Percentiles rank a stretch among this genome's conserved stretches.
Conservation (phyloP, 139 green algal species). For the Coccomyxa sp. region DNA sequence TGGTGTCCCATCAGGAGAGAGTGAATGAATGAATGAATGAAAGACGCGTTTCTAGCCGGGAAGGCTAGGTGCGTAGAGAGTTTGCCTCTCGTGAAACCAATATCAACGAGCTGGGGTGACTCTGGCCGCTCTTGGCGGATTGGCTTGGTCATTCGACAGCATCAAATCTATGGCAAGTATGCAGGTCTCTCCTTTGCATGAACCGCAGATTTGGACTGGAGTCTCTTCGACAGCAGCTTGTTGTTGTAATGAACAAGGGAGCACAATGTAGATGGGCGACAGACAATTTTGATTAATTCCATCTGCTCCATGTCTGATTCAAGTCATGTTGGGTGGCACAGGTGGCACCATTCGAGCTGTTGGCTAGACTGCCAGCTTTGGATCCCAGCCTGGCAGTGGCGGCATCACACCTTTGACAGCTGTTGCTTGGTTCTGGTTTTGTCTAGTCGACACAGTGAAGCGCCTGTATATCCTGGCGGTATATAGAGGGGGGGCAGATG, state of each 20-base stretch:
- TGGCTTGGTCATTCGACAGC: no score
- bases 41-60: neutral
- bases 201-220: neutral
- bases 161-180: no score
- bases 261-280: neutral
- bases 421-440: no score
- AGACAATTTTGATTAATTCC: neutral
- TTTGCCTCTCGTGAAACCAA: neutral
- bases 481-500: no score
- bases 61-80: neutral
- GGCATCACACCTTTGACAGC: no score
- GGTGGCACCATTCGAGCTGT: constrained; percentile 57
- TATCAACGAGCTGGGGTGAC: neutral
- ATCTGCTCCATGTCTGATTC: neutral
- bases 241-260: neutral
- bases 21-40: neutral
- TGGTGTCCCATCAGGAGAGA: neutral
- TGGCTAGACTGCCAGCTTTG: constrained; percentile 20
- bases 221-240: neutral
- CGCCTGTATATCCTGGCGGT: no score
- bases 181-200: neutral
- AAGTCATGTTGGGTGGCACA: constrained; percentile 20
- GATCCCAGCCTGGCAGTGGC: no score
- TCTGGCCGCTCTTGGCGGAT: no score
- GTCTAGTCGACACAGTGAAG: no score